Evolutionary conservation across 2,329 filamentous ascomycete genomes (phyloP), one percentile per base, ranked within the genome.

Genomic region (Aspergillus arachidicola): DNA sequence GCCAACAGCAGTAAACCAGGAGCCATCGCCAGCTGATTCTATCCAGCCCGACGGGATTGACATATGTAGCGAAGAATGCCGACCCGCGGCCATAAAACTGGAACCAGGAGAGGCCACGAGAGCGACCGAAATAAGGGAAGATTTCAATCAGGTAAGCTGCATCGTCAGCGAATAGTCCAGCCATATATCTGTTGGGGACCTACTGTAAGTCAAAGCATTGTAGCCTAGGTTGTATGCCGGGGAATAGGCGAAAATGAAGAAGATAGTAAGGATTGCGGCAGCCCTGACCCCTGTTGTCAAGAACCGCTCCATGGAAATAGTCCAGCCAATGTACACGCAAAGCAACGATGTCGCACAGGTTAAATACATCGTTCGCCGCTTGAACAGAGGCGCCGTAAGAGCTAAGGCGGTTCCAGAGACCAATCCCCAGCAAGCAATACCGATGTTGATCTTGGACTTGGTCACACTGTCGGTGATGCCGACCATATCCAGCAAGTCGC

Each of bases 151-250:
- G 79, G 73, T 85, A 87, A 7, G 69, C 69, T 71, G 19, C 1
- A 11, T 30, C 6, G 5, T 65, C 26, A 28, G 50, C 62, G 14
- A 59, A 53, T 16, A 57, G 19, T 19, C 32, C 32, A 57, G 26
- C 41, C 7, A 6, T 46, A 53, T 14, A 19, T 30, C 1, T 11
- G n/a, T 38, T 19, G 4, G 28, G 21, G 30, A 53, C 56, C 46
- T 64, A 71, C 69, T 71, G 58, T 71, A 71, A n/a, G 86, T 88
- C 60, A 90, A 78, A 16, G 87, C 85, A 70, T 89, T 90, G 73
- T 89, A 88, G n/a, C 86, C 87, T 57, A 89, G 81, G 68, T 89
- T 89, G 72, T 89, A 90, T 64, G 78, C 80, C 4, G 86, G 85
- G 11, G 81, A 82, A 72, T 88, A 89, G 4, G 81, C 78, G 65